Conservation (phyloP, 495 filamentous ascomycete species). For the Glonium stellatum region DNA sequence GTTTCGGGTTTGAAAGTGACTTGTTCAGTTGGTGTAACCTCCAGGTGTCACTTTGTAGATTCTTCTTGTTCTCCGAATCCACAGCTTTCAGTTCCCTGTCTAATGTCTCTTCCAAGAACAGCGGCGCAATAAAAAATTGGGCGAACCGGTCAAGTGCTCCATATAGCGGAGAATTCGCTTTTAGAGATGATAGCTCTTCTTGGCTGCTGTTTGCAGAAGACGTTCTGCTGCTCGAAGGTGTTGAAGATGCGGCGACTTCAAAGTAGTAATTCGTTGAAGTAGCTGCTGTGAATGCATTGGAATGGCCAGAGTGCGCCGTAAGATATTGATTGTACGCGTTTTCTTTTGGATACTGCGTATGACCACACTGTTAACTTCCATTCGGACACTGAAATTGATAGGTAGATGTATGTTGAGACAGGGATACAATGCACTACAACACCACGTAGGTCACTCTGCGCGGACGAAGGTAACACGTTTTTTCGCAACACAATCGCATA, state of each 20-base stretch:
- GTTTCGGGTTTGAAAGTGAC: slow-evolving; percentile 77
- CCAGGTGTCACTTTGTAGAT: slow-evolving; percentile 93
- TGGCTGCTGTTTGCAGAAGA: slow-evolving; percentile 22
- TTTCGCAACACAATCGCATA: not conserved
- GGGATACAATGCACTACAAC: not conserved
- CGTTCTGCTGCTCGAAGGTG: slow-evolving; percentile 21
- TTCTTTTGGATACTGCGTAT: slow-evolving; percentile 68
- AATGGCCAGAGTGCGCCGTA: slow-evolving; percentile 76
- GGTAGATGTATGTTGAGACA: not conserved
- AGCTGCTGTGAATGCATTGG: slow-evolving; percentile 89
- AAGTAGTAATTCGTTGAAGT: slow-evolving; percentile 99
- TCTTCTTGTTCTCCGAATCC: slow-evolving; percentile 99
- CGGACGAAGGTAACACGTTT: not conserved
- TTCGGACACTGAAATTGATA: slow-evolving; percentile 37
- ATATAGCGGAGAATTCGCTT: slow-evolving; percentile 60
- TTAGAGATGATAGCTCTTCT: slow-evolving; percentile 18
- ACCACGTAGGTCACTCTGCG: not conserved
- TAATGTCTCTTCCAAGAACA: slow-evolving; percentile 83
- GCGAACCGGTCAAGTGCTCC: slow-evolving; percentile 93
- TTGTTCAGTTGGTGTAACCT: slow-evolving; percentile 88
- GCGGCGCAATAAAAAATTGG: slow-evolving; percentile 90
- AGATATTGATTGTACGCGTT: slow-evolving; percentile 96
- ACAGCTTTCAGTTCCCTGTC: slow-evolving; percentile 90
- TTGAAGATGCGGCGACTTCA: slow-evolving; percentile 70
- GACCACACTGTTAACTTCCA: not conserved